Base-by-base conservation (phyloP, 1,139 yeast species). In the Candida mesenterica region DNA sequence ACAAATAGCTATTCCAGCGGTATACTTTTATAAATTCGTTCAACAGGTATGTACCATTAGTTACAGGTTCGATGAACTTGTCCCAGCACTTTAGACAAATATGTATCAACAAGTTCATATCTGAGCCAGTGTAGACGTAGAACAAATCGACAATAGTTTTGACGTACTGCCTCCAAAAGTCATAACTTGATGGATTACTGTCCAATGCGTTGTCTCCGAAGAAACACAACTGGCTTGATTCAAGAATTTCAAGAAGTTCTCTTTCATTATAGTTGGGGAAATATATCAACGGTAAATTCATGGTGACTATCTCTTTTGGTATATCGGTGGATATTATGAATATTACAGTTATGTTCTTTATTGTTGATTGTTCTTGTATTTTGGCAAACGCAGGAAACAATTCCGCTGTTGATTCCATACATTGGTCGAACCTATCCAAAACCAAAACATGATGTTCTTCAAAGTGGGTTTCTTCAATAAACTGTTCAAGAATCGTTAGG, bases 361-460 rank as follows among this genome's bases (percentile, higher is more conserved):
- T 46, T 6, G 41, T 40, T 2, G 65, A 53, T 33, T 58, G 57
- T 45, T 80, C 86, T 20, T 65, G 63, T 24, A 79, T 45, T 31
- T 76, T 59, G 2, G 70, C 49, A 45, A 80, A 72, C 8, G 75
- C 66, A n/a, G 65, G 56, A 38, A 69, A 62, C 7, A 79, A 43
- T 7, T 68, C 75, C 10, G 63, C 59, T 0, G 70, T 59, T 16
- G 67, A 62, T 26, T 77, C 86, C 47, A 70, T 68, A 29, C 80
- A 64, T 40, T 68, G 70, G 48, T 80, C 86, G 23, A 77, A 63
- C 8, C 80, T 55, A 45, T 80, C 87, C n/a, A 80, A 58, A 0
- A 80, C 79, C 27, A 80, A 53, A 4, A 77, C 68, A 45, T 78
- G 82, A n/a, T 62, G 65, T 2, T 63, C 58, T 0, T 43, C 32